phyloP scores from a whole-genome alignment of 2,329 filamentous ascomycete species.

The Fusarium cyanostomum region DNA sequence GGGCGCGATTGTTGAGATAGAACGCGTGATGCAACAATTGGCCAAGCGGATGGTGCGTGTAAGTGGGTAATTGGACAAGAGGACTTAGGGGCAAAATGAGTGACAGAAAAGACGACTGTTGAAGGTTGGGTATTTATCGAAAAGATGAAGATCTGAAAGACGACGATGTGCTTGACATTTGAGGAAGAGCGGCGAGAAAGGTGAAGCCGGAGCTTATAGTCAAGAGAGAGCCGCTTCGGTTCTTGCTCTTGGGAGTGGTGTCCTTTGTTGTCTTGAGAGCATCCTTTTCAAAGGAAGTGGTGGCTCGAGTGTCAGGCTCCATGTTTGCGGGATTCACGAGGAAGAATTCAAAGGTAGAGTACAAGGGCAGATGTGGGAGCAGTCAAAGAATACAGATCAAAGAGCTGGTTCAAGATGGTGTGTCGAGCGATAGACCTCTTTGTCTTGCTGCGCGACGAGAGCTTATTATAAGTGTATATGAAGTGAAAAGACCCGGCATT shows the following conservation, averaged over 20 bases:
- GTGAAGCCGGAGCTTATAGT: constrained; percentile 44
- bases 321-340: constrained; percentile 21
- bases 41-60: not conserved
- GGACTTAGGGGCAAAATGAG: constrained; percentile 24
- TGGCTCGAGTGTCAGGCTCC: constrained; percentile 37
- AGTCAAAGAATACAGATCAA: constrained; percentile 20
- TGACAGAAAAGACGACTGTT: constrained; percentile 16
- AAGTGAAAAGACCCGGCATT: constrained; percentile 26
- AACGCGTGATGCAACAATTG: not conserved
- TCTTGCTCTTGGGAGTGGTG: constrained; percentile 34
- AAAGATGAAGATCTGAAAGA: constrained; percentile 42
- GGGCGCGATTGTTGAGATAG: not conserved
- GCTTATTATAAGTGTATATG: constrained; percentile 37
- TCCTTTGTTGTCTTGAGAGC: constrained; percentile 42
- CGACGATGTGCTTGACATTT: constrained; percentile 29
- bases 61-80: constrained; percentile 14
- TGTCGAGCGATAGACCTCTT: constrained; percentile 19
- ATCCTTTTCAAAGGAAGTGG: constrained; percentile 42
- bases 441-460: constrained; percentile 27
- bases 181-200: constrained; percentile 41
- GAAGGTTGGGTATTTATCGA: constrained; percentile 30
- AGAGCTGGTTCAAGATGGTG: constrained; percentile 25
- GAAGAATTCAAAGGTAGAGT: not conserved
- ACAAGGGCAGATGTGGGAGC: not conserved
- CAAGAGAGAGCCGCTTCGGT: constrained; percentile 39